Evolutionary conservation across 768 basidiomycete species (phyloP).

Genomic region (Strobilomyces echinocephalus): DNA sequence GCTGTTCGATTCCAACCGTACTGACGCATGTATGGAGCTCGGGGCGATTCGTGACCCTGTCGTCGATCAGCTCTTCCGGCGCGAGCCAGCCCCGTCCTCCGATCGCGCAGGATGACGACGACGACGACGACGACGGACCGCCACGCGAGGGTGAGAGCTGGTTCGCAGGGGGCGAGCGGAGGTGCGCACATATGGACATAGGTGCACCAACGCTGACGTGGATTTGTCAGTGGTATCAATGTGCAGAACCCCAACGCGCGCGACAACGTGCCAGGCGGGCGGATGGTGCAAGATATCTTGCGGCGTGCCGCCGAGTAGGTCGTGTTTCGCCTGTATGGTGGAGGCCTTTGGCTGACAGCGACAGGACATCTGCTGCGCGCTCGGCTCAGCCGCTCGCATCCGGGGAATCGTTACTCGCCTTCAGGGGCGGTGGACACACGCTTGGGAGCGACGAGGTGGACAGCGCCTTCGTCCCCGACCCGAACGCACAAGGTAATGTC

Average conservation of each 20-base stretch:
- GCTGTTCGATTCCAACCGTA: not conserved
- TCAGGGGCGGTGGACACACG: conserved; percentile 73
- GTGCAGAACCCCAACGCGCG: conserved; percentile 75
- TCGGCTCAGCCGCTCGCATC: conserved; percentile 10
- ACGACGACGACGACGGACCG: conserved; percentile 46
- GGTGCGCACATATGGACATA: conserved; percentile 39
- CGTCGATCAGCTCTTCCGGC: conserved; percentile 27
- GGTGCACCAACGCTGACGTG: not conserved
- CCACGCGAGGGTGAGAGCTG: conserved; percentile 52
- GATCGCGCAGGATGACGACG: conserved; percentile 29
- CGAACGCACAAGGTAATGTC: conserved; percentile 37
- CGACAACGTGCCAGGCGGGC: conserved; percentile 45
- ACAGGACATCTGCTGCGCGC: conserved; percentile 20
- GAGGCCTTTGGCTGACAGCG: not conserved
- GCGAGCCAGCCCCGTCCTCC: conserved; percentile 13
- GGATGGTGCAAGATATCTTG: conserved; percentile 67
- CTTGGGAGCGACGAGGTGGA: conserved; percentile 90
- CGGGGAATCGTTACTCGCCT: conserved; percentile 32
- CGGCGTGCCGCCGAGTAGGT: conserved; percentile 77
- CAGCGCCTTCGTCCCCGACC: conserved; percentile 72
- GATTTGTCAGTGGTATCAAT: conserved; percentile 66
- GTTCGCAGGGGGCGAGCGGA: conserved; percentile 95
- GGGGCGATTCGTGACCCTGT: conserved; percentile 34
- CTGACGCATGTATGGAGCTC: conserved; percentile 16
- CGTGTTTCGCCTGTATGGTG: not conserved